Percentiles rank a stretch among this genome's conserved stretches.
Conservation (phyloP, 306 rosid species). For the Trichosanthes truncata region DNA sequence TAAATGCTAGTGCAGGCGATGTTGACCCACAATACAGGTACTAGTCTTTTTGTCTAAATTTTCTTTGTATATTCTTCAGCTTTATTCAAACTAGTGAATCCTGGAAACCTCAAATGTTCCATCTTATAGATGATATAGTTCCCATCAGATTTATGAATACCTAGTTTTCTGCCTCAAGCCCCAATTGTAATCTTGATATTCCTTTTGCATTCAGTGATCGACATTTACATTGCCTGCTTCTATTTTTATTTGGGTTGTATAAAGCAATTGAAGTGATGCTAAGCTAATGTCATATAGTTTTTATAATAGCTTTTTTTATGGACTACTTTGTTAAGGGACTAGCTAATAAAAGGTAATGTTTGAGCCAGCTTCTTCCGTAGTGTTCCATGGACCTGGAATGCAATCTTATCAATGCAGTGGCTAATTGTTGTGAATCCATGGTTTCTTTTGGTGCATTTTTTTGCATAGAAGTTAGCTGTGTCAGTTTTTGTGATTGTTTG, state of each 20-base stretch:
- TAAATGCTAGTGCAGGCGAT: slow-evolving; percentile 78
- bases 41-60: not conserved
- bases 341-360: not conserved
- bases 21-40: slow-evolving; percentile 67
- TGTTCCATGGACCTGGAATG: not conserved
- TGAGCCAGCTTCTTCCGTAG: not conserved
- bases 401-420: not conserved
- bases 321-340: not conserved
- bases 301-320: not conserved
- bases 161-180: not conserved
- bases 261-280: not conserved
- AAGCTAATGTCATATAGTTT: not conserved
- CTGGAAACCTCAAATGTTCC: not conserved
- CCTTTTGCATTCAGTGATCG: not conserved
- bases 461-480: not conserved
- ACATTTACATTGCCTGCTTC: not conserved
- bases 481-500: not conserved
- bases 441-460: not conserved
- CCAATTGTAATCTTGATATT: not conserved
- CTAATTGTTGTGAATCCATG: not conserved
- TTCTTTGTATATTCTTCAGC: not conserved
- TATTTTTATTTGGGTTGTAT: not conserved
- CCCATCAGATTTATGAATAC: not conserved
- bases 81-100: not conserved
- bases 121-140: not conserved